Percentiles rank a stretch among this genome's conserved stretches.
Conservation (phyloP, 2,329 filamentous ascomycete species). For the Xylaria sp. region DNA sequence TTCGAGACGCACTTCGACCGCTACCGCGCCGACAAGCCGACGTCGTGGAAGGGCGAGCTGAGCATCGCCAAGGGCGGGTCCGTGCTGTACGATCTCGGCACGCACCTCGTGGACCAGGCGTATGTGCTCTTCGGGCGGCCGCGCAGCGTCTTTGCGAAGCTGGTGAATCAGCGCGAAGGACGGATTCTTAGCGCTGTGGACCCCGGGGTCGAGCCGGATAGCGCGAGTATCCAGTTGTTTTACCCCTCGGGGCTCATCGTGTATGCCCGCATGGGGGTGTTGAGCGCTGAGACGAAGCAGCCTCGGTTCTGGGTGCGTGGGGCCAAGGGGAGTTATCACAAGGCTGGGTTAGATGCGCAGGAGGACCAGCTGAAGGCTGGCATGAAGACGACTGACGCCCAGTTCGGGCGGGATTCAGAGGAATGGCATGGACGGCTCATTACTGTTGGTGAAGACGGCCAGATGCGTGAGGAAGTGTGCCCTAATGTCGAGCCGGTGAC, state of each 20-base stretch:
- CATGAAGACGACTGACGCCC: constrained; percentile 67
- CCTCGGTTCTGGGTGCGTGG: constrained; percentile 82
- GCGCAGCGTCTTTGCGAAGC: constrained; percentile 71
- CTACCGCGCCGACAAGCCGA: constrained; percentile 69
- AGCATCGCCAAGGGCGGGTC: constrained; percentile 71
- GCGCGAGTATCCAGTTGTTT: constrained; percentile 71
- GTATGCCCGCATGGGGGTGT: constrained; percentile 74
- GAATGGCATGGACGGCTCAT: constrained; percentile 68
- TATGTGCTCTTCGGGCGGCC: constrained; percentile 78
- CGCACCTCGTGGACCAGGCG: constrained; percentile 80
- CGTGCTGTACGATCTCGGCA: constrained; percentile 78
- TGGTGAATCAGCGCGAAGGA: constrained; percentile 72
- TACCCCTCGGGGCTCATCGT: constrained; percentile 74
- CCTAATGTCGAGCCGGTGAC: constrained; percentile 71
- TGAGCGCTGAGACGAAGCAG: constrained; percentile 76
- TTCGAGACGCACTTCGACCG: constrained; percentile 86
- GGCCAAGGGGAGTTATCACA: constrained; percentile 78
- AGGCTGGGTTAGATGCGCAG: constrained; percentile 76
- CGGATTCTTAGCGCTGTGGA: constrained; percentile 50
- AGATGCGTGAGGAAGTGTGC: constrained; percentile 60
- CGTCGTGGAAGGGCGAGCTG: constrained; percentile 74
- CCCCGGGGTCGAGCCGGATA: constrained; percentile 63
- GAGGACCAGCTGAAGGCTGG: constrained; percentile 78
- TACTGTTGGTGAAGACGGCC: constrained; percentile 63
- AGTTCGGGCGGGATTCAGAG: constrained; percentile 73